Conservation (phyloP, 345 rosid genomes). For the Hibiscus syriacus region DNA sequence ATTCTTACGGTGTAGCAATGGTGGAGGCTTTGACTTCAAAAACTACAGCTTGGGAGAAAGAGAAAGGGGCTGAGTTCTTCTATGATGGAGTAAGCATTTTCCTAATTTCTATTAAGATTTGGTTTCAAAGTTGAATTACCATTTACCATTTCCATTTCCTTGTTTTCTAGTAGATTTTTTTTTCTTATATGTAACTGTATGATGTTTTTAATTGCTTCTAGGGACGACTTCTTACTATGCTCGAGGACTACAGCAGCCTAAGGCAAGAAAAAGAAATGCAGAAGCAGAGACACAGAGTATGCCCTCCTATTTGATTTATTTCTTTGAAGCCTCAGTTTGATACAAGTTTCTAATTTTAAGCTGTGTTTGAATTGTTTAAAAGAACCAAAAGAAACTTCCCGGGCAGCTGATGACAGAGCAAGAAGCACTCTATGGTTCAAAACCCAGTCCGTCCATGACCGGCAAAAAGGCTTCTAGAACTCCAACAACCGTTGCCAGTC, state of each 20-base stretch:
- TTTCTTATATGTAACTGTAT: not conserved
- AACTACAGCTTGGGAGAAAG: slow-evolving; percentile 57
- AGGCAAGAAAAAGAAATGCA: slow-evolving; percentile 55
- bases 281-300: slow-evolving; percentile 53
- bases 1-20: slow-evolving; percentile 36
- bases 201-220: slow-evolving; percentile 9
- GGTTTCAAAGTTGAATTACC: not conserved
- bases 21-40: slow-evolving; percentile 47
- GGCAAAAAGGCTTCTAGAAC: slow-evolving; percentile 40
- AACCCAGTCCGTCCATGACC: slow-evolving; percentile 55
- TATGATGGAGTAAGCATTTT: slow-evolving; percentile 68
- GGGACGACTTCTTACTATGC: slow-evolving; percentile 52
- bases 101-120: not conserved
- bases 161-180: not conserved
- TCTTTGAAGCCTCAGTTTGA: not conserved
- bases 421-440: slow-evolving; percentile 54
- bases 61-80: slow-evolving; percentile 50
- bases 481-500: slow-evolving; percentile 25
- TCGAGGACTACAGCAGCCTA: slow-evolving; percentile 46
- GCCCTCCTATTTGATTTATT: slow-evolving; percentile 4
- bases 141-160: not conserved
- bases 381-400: slow-evolving; percentile 64
- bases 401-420: slow-evolving; percentile 55
- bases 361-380: slow-evolving; percentile 3
- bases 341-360: not conserved